Conservation (phyloP, 2,329 filamentous ascomycete genomes). For the Aspergillus sp. region DNA sequence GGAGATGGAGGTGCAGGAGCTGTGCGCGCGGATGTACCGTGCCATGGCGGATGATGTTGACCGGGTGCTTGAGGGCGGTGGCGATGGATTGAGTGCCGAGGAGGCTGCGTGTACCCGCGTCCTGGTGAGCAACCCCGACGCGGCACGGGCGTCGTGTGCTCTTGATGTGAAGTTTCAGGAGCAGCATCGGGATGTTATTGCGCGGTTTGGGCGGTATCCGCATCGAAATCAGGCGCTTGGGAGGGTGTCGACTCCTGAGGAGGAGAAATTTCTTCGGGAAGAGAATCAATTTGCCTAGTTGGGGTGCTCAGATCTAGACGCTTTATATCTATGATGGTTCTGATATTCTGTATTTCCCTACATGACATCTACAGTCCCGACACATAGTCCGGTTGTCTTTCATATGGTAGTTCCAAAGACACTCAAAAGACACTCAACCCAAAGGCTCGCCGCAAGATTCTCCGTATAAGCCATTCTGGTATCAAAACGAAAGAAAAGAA, state of each 20-base stretch:
- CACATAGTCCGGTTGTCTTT: neutral
- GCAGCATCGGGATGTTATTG: constrained; percentile 7
- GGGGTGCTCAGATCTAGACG: no score
- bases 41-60: neutral
- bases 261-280: constrained; percentile 21
- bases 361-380: neutral
- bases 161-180: neutral
- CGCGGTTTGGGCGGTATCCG: constrained; percentile 25
- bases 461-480: constrained; percentile 11
- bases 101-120: neutral
- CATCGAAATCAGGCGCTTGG: constrained; percentile 24
- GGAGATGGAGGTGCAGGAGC: neutral
- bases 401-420: neutral
- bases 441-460: constrained; percentile 13
- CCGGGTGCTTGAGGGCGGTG: neutral
- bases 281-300: constrained; percentile 10
- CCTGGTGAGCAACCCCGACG: neutral
- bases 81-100: neutral
- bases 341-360: neutral
- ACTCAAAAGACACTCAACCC: constrained; percentile 1
- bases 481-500: constrained; percentile 12
- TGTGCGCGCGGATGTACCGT: neutral
- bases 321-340: neutral
- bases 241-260: constrained; percentile 18
- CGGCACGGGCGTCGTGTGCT: constrained; percentile 2